These are phyloP conservation scores for Inosperma sp. DNA, from an alignment of 768 basidiomycete species.

Conservation along the genomic window DNA sequence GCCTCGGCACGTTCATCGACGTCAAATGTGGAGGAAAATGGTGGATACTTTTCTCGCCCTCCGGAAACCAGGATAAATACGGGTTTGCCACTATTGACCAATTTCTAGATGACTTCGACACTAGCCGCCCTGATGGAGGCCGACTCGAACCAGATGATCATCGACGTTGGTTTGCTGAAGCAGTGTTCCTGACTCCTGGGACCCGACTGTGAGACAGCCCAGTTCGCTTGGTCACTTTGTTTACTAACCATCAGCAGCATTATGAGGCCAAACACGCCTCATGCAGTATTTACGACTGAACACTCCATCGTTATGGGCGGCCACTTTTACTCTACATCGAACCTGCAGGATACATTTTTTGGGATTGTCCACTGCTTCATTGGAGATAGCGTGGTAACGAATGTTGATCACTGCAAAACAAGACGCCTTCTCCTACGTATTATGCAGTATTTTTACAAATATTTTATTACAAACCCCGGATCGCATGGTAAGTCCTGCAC, in stretches of 20 bases:
- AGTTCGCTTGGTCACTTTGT: background rate
- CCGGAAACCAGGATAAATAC: too few species aligned
- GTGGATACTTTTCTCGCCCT: too few species aligned
- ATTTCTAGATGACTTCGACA: too few species aligned
- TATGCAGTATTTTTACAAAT: background rate
- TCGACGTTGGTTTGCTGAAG: too few species aligned
- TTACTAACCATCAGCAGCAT: background rate
- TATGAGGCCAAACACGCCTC: constrained; percentile 8
- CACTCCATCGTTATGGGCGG: background rate
- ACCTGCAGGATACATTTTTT: background rate
- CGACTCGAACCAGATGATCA: too few species aligned
- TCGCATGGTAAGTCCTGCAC: background rate
- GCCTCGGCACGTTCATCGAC: too few species aligned
- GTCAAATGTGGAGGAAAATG: too few species aligned
- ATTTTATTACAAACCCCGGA: background rate
- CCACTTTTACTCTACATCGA: constrained; percentile 5
- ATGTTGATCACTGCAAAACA: too few species aligned
- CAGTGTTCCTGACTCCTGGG: background rate
- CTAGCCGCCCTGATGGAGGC: too few species aligned
- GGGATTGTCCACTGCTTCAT: background rate
- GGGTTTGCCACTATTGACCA: too few species aligned
- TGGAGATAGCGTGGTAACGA: background rate
- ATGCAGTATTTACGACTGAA: constrained; percentile 3
- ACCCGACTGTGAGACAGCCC: constrained; percentile 5
- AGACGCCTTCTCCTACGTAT: background rate